These are phyloP conservation scores for Backusella sp. DNA, from an alignment of 192 early-diverging fungal genomes.

Conservation along the genomic window DNA sequence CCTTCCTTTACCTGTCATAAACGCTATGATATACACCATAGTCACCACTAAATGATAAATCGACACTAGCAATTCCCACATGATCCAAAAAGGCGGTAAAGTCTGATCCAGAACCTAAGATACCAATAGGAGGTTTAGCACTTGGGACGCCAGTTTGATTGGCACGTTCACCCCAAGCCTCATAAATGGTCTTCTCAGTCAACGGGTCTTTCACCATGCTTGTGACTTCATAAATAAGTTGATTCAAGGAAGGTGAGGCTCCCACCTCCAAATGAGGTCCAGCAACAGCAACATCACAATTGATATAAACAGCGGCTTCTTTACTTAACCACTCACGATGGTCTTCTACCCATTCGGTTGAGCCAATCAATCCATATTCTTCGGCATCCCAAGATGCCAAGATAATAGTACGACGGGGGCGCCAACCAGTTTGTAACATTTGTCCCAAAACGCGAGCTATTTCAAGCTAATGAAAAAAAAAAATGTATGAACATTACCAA, in stretches of 20 bases:
- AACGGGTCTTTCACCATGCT: constrained; percentile 45
- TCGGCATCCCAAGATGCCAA: constrained; percentile 71
- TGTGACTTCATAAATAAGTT: constrained; percentile 50
- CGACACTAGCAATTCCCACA: constrained; percentile 54
- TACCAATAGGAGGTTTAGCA: constrained; percentile 22
- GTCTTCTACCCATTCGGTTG: constrained; percentile 74
- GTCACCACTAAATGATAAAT: constrained; percentile 50
- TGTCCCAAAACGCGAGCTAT: constrained; percentile 53
- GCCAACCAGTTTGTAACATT: constrained; percentile 60
- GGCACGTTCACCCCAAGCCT: constrained; percentile 39
- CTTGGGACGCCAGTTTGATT: background rate
- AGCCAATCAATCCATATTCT: constrained; percentile 63
- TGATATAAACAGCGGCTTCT: constrained; percentile 58
- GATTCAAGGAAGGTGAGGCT: constrained; percentile 51
- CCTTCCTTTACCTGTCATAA: constrained; percentile 47
- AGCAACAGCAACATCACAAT: constrained; percentile 54
- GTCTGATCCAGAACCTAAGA: constrained; percentile 55
- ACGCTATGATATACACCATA: constrained; percentile 63
- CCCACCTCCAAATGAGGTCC: constrained; percentile 46
- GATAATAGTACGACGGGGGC: constrained; percentile 59
- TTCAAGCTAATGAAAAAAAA: constrained; percentile 40
- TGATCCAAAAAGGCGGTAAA: constrained; percentile 61
- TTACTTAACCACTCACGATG: constrained; percentile 54
- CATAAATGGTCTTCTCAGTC: constrained; percentile 46
- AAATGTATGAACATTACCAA: background rate